Evolutionary conservation across 768 basidiomycete genomes (phyloP), one percentile per base, ranked within the genome.

Genomic region (Gyrodon lividus): DNA sequence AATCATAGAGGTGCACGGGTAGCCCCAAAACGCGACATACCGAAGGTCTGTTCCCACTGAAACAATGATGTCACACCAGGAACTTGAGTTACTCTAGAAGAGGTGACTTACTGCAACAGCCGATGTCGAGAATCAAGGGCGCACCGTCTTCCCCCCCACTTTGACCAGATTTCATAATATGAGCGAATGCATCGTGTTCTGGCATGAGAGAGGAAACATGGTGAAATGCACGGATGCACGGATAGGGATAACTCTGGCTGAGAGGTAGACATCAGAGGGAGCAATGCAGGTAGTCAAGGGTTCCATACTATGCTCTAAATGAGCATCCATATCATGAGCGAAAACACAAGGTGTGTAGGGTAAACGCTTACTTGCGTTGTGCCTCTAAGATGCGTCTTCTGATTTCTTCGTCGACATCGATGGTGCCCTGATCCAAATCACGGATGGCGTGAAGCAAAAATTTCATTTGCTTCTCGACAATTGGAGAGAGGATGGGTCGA

Each of bases 21-120:
- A 53, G 10, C 47, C 52, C 1, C 28, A 34, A 5, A 30, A 19
- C 5, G 30, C n/a, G n/a, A n/a, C n/a, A n/a, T n/a, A n/a, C n/a
- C 26, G n/a, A 49, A 53, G 47, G 20, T 53, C 47, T 14, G 52
- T 53, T 2, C 42, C 52, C 52, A 53, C 46, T 52, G 13, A 22
- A 16, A 5, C 31, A 3, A 38, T 13, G 0, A 20, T 2, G 28
- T 48, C 28, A 38, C 24, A 34, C 19, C 31, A 45, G 1, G n/a
- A 4, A 33, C n/a, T n/a, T n/a, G n/a, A n/a, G n/a, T n/a, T 16
- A 1, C 20, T 19, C 17, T 12, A 9, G 33, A 7, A 43, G n/a
- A 19, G 24, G 9, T n/a, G 20, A 47, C 51, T 12, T 9, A 53
- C 48, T 50, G 35, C 52, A 47, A 20, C 52, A 57, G 5, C 56